A percentile compares a stretch with the other conserved stretches of the same genome.
Evolutionary conservation across 2,329 filamentous ascomycete genomes (phyloP).

Genomic region (Verruconis gallopava): DNA sequence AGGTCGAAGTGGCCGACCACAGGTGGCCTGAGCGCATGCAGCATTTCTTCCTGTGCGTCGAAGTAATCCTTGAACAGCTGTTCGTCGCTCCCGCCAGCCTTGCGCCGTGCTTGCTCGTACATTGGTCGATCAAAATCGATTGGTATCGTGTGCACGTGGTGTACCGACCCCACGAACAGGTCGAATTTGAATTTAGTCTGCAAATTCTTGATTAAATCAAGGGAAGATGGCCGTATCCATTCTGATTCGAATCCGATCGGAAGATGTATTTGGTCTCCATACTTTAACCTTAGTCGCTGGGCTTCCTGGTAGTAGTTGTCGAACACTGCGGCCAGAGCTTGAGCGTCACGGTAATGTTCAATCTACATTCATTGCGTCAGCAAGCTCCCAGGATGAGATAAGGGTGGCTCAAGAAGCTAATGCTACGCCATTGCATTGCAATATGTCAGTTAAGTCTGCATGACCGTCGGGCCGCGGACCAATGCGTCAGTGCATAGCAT

Average conservation of each 20-base stretch:
- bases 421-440: neutral
- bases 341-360: slow-evolving; percentile 27
- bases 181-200: slow-evolving; percentile 55
- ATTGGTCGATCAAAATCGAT: slow-evolving; percentile 70
- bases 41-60: slow-evolving; percentile 74
- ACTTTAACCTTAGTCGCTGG: slow-evolving; percentile 54
- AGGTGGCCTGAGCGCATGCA: slow-evolving; percentile 54
- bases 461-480: no score
- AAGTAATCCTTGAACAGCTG: slow-evolving; percentile 74
- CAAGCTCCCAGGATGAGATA: neutral
- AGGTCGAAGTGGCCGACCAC: slow-evolving; percentile 93
- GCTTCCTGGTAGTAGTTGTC: slow-evolving; percentile 67
- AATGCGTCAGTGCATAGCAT: no score
- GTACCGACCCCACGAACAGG: slow-evolving; percentile 85
- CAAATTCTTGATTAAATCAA: slow-evolving; percentile 46
- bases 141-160: slow-evolving; percentile 75
- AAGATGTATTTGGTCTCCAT: slow-evolving; percentile 59
- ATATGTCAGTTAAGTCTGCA: neutral
- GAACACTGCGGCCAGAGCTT: slow-evolving; percentile 43
- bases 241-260: slow-evolving; percentile 88
- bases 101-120: slow-evolving; percentile 51
- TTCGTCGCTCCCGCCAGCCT: slow-evolving; percentile 50
- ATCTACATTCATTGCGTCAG: slow-evolving; percentile 24
- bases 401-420: no score
- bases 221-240: slow-evolving; percentile 65